Evolutionary conservation across 768 basidiomycete genomes (phyloP).

Genomic region (Xanthoconium purpureum): DNA sequence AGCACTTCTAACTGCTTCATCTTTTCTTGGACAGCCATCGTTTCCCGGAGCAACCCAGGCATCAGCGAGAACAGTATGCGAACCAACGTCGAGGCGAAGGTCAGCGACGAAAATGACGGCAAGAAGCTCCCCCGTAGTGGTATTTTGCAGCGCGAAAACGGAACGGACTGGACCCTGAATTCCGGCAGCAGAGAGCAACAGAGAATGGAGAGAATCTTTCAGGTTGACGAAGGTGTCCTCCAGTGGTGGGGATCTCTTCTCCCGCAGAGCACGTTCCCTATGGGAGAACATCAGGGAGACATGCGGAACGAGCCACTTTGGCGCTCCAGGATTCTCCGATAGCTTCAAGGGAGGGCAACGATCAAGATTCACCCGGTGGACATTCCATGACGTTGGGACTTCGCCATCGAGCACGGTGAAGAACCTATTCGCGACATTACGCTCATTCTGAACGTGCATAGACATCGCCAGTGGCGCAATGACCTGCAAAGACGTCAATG

Average conservation of each 20-base stretch:
- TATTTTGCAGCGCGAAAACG: conserved; percentile 19
- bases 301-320: conserved; percentile 35
- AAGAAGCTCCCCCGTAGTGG: conserved; percentile 19
- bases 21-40: not conserved
- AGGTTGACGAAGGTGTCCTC: conserved; percentile 30
- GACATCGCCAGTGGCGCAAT: conserved; percentile 16
- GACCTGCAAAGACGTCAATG: conserved; percentile 14
- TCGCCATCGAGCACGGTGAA: conserved; percentile 20
- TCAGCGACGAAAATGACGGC: conserved; percentile 46
- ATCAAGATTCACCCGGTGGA: conserved; percentile 40
- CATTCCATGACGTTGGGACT: conserved; percentile 29
- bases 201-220: conserved; percentile 31
- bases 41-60: conserved; percentile 45
- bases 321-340: conserved; percentile 2
- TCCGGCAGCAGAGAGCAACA: conserved; percentile 30
- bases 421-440: conserved; percentile 25
- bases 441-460: conserved; percentile 16
- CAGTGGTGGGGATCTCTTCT: not conserved
- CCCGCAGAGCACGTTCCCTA: conserved; percentile 25
- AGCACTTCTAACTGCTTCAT: conserved; percentile 8
- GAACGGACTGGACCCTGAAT: conserved; percentile 15
- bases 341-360: conserved; percentile 33
- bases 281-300: conserved; percentile 31
- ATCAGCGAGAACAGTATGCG: conserved; percentile 52
- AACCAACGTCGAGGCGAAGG: conserved; percentile 46